phyloP scores from a whole-genome alignment of 73 alveolate species.

The Loxodes magnus region DNA sequence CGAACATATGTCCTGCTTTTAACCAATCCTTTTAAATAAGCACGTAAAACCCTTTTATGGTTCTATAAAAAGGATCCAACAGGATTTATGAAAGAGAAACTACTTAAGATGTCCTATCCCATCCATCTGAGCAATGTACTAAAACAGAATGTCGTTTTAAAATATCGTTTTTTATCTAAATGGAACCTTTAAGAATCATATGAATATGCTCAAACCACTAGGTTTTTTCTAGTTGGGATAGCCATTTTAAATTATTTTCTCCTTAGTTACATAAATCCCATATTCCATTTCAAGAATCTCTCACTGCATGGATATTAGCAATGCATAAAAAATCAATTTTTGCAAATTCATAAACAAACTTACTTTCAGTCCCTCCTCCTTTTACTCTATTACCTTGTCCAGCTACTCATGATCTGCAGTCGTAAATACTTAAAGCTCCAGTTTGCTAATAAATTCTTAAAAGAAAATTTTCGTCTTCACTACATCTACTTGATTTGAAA shows the following conservation, averaged over 20 bases:
- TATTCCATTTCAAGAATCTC: conserved; percentile 53
- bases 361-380: conserved; percentile 81
- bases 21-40: conserved; percentile 87
- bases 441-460: conserved; percentile 1
- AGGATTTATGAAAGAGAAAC: conserved; percentile 55
- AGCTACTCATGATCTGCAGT: conserved; percentile 70
- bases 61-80: conserved; percentile 76
- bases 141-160: conserved; percentile 45
- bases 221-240: conserved; percentile 56
- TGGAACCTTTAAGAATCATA: conserved; percentile 45
- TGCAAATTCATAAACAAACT: conserved; percentile 36
- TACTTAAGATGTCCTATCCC: conserved; percentile 93
- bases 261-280: neutral
- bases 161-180: conserved; percentile 25
- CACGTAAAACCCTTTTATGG: conserved; percentile 69
- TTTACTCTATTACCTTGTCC: conserved; percentile 74
- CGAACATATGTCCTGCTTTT: conserved; percentile 85
- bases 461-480: conserved; percentile 42
- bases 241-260: neutral
- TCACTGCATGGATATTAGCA: conserved; percentile 81
- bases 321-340: conserved; percentile 64
- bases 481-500: conserved; percentile 21
- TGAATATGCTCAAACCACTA: conserved; percentile 70
- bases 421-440: conserved; percentile 34
- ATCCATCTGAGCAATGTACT: conserved; percentile 91